Base-by-base conservation (phyloP, 139 green algal genomes). In the Trebouxia sp. region DNA sequence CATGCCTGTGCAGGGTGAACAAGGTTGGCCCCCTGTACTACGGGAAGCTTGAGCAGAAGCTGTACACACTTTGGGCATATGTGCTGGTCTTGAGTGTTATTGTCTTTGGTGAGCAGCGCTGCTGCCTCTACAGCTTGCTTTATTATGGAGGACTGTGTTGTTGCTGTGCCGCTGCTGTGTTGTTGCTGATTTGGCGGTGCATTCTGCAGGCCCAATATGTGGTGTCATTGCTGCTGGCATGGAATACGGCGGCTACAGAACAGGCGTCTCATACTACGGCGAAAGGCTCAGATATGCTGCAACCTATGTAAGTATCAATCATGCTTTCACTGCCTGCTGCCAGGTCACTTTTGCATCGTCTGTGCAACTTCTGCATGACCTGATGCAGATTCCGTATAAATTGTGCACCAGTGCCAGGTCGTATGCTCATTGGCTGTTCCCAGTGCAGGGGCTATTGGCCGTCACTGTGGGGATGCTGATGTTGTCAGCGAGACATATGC, bases 211-310 rank as follows among this genome's bases (percentile, higher is more conserved):
- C 6, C 66, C 66, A 22, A 53, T 76, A 28, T 76, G 66, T 76
- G 66, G 66, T 3, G 66, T 76, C 38, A 76, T 76, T 76, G 66
- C 66, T 38, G 37, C 66, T 37, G 66, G 66, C 0, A 17, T 53
- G 38, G 66, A 53, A 17, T 53, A 53, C 51, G 66, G 66, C 2
- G 66, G 51, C 20, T 76, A 51, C 37, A n/a, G 37, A 12, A n/a
- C 30, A 20, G 35, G 37, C 37, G 66, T 22, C 6, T 48, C 38
- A 53, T 30, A 37, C 32, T 76, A 76, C 24, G 38, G 66, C 38
- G 66, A 76, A 15, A 26, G 66, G 8, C 26, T 76, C 6, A 26
- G 66, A 30, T 48, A 51, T 76, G 66, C 37, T 53, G 66, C 66
- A 35, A 51, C 66, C 4, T 76, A 22, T 76, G 66, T 53, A 35